Evolutionary conservation across 805 yeast genomes (phyloP).

Genomic region (Wickerhamomyces bovis): DNA sequence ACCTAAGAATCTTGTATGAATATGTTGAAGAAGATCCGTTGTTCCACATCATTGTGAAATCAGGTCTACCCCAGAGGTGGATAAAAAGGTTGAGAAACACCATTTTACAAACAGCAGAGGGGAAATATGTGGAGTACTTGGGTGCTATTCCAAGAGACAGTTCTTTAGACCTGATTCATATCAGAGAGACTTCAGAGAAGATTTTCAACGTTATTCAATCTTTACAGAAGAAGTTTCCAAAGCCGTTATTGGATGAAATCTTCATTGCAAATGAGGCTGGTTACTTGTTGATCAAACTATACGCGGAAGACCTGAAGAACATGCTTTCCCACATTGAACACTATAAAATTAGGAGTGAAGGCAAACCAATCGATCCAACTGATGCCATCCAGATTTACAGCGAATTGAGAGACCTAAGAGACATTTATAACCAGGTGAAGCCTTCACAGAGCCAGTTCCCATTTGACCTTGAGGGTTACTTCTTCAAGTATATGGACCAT

Average conservation of each 20-base stretch:
- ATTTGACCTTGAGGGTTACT: slow-evolving; percentile 50
- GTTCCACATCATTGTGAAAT: slow-evolving; percentile 29
- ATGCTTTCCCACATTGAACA: slow-evolving; percentile 45
- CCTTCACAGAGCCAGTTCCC: slow-evolving; percentile 34
- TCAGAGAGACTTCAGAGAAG: slow-evolving; percentile 49
- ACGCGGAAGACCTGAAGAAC: slow-evolving; percentile 46
- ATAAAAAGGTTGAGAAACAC: slow-evolving; percentile 28
- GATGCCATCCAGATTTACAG: slow-evolving; percentile 56
- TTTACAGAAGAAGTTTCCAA: slow-evolving; percentile 54
- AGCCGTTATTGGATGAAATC: slow-evolving; percentile 54
- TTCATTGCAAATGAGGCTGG: slow-evolving; percentile 46
- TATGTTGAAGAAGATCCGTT: slow-evolving; percentile 43
- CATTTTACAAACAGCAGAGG: slow-evolving; percentile 36
- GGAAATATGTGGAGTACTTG: slow-evolving; percentile 36
- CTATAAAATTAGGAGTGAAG: slow-evolving; percentile 24
- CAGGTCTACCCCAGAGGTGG: slow-evolving; percentile 41
- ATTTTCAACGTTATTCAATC: slow-evolving; percentile 43
- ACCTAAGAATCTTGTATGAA: slow-evolving; percentile 42
- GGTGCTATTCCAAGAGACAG: slow-evolving; percentile 54
- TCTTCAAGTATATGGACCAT: slow-evolving; percentile 39
- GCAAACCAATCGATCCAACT: slow-evolving; percentile 36
- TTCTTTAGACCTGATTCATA: slow-evolving; percentile 46
- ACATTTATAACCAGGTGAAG: slow-evolving; percentile 43
- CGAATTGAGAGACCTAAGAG: slow-evolving; percentile 46
- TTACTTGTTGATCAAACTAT: slow-evolving; percentile 42